phyloP scores from a whole-genome alignment of 148 eudicot genomes.

The Amaranthus hypochondriacus region DNA sequence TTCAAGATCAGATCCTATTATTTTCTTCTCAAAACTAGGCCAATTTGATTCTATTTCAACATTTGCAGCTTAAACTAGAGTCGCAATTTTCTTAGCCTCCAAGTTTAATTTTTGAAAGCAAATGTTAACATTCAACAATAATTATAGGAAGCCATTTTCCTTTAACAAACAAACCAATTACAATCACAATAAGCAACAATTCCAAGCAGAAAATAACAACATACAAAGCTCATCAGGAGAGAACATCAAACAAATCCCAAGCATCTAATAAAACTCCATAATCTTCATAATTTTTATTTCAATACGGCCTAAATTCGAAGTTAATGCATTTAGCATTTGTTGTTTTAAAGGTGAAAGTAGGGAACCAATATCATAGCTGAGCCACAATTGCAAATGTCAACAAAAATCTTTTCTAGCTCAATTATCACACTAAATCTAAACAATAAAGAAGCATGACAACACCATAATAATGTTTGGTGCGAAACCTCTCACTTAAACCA shows the following conservation, averaged over 20 bases:
- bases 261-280: too few relatives aligned
- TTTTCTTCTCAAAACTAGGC: conserved; percentile 64
- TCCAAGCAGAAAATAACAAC: neutral
- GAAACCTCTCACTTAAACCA: too few relatives aligned
- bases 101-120: neutral
- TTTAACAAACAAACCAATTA: neutral
- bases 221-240: too few relatives aligned
- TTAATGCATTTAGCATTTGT: too few relatives aligned
- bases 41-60: conserved; percentile 48
- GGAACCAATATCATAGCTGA: too few relatives aligned
- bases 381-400: too few relatives aligned
- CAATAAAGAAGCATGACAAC: too few relatives aligned
- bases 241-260: neutral
- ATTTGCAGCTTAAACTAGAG: conserved; percentile 45
- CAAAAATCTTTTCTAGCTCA: too few relatives aligned
- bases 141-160: neutral
- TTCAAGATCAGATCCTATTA: conserved; percentile 52
- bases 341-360: too few relatives aligned
- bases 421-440: too few relatives aligned
- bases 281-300: conserved; percentile 14
- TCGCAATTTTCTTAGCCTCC: conserved; percentile 56
- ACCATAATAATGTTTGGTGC: too few relatives aligned
- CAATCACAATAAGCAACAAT: neutral
- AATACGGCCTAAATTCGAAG: too few relatives aligned
- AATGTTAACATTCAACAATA: neutral